Evolutionary conservation across 2,329 filamentous ascomycete species (phyloP).

Genomic region (Colletotrichum kahawae): DNA sequence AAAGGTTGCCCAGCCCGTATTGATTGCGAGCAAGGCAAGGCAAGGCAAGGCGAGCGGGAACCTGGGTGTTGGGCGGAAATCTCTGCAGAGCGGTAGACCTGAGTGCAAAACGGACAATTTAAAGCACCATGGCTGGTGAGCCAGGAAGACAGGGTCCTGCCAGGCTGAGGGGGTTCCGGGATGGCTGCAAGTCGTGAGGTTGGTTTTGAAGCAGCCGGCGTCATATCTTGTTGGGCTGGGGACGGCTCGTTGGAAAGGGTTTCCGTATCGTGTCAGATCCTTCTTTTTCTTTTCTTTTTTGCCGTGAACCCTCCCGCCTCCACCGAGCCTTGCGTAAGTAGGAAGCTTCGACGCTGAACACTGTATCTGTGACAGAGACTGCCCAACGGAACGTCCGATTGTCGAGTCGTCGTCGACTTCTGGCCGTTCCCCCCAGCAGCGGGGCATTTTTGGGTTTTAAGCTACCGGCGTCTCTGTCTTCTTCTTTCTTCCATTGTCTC

Average conservation of each 20-base stretch:
- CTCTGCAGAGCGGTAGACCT: neutral
- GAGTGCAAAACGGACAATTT: slow-evolving; percentile 10
- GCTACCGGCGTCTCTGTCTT: neutral
- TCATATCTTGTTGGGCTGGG: slow-evolving; percentile 15
- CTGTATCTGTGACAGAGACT: slow-evolving; percentile 3
- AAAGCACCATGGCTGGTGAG: slow-evolving; percentile 10
- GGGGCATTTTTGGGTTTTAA: neutral
- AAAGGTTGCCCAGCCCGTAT: neutral
- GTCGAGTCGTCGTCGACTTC: neutral
- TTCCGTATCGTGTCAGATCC: neutral
- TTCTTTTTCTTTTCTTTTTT: neutral
- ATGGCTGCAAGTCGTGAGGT: neutral
- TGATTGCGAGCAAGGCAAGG: neutral
- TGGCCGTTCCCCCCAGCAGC: neutral
- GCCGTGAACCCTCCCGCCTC: neutral
- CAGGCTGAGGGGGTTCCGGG: neutral
- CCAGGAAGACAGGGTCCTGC: slow-evolving; percentile 1
- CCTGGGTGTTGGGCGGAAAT: neutral
- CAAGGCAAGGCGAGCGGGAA: neutral
- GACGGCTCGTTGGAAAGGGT: neutral
- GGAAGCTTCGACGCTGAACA: neutral
- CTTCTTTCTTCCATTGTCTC: neutral
- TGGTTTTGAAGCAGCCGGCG: neutral
- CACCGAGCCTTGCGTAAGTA: neutral
- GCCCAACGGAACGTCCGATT: neutral